Percentiles rank a stretch among this genome's conserved stretches.
Evolutionary conservation across 257 asterid species (phyloP).

Genomic region (Solanum tacnaense): DNA sequence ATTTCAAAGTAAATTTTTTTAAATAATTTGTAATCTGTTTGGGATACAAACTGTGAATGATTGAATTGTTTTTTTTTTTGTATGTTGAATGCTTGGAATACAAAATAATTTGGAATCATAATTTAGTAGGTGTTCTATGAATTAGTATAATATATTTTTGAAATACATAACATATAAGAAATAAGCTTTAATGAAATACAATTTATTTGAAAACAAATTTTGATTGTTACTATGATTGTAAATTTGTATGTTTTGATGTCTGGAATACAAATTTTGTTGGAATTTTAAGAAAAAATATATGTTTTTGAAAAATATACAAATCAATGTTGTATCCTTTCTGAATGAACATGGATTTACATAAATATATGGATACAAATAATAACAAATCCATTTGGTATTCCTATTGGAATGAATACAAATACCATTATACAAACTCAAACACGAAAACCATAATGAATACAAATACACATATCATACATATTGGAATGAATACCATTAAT

Average conservation of each 20-base stretch:
- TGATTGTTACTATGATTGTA: too few relatives aligned
- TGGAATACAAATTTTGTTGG: not conserved
- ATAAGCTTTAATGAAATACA: not conserved
- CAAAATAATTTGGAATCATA: not conserved
- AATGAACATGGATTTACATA: not conserved
- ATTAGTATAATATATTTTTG: not conserved
- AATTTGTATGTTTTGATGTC: too few relatives aligned
- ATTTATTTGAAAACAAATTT: too few relatives aligned
- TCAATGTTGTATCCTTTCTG: not conserved
- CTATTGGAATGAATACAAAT: not conserved
- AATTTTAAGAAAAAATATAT: too few relatives aligned
- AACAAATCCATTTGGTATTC: not conserved
- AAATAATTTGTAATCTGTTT: too few relatives aligned
- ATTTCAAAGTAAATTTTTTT: too few relatives aligned
- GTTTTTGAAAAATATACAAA: too few relatives aligned
- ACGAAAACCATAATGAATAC: not conserved
- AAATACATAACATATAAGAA: not conserved
- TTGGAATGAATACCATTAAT: not conserved
- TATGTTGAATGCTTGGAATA: not conserved
- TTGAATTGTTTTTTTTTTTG: too few relatives aligned
- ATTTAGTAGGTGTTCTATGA: too few relatives aligned
- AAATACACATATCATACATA: not conserved
- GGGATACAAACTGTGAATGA: not conserved
- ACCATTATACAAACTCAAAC: too few relatives aligned
- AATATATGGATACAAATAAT: not conserved